A percentile compares a stretch with the other conserved stretches of the same genome.
Evolutionary conservation across 2,329 filamentous ascomycete genomes (phyloP).

Genomic region (Paracamarosporium sp.): DNA sequence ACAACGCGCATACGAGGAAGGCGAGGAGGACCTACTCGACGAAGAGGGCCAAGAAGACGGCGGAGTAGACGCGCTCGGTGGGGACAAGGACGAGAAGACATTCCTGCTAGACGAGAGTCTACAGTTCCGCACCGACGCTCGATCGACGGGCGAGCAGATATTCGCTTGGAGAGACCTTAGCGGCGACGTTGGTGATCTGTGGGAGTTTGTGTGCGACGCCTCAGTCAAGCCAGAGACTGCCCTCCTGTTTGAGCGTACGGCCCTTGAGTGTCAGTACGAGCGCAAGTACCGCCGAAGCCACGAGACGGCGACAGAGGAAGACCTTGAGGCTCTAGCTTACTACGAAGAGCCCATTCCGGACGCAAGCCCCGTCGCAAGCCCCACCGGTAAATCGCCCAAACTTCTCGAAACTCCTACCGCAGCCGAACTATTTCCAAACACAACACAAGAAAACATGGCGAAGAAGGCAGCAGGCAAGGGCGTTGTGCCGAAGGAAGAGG

Average conservation of each 20-base stretch:
- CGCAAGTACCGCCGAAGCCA: slow-evolving; percentile 85
- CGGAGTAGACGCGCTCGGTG: slow-evolving; percentile 73
- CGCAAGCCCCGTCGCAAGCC: slow-evolving; percentile 64
- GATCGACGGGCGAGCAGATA: slow-evolving; percentile 81
- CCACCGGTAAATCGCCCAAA: slow-evolving; percentile 47
- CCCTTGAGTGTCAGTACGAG: slow-evolving; percentile 96
- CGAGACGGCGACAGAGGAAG: slow-evolving; percentile 79
- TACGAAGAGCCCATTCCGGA: slow-evolving; percentile 66
- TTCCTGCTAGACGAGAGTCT: slow-evolving; percentile 94
- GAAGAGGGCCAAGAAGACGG: slow-evolving; percentile 89
- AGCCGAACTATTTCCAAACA: slow-evolving; percentile 45
- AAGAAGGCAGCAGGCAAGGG: slow-evolving; percentile 47
- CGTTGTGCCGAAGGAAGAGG: slow-evolving; percentile 41
- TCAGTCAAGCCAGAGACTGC: slow-evolving; percentile 74
- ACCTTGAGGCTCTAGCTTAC: slow-evolving; percentile 85
- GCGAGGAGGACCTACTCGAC: slow-evolving; percentile 87
- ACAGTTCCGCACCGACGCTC: slow-evolving; percentile 83
- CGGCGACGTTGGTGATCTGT: slow-evolving; percentile 92
- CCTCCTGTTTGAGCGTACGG: slow-evolving; percentile 79
- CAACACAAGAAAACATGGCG: slow-evolving; percentile 50
- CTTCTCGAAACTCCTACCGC: slow-evolving; percentile 36
- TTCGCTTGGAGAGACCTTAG: slow-evolving; percentile 95
- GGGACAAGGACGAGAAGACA: slow-evolving; percentile 94
- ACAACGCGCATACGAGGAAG: slow-evolving; percentile 96
- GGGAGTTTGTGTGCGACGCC: slow-evolving; percentile 93